Evolutionary conservation across 1,284 basidiomycete species (phyloP), one percentile per base, ranked within the genome.

Genomic region (Marasmius sp.): DNA sequence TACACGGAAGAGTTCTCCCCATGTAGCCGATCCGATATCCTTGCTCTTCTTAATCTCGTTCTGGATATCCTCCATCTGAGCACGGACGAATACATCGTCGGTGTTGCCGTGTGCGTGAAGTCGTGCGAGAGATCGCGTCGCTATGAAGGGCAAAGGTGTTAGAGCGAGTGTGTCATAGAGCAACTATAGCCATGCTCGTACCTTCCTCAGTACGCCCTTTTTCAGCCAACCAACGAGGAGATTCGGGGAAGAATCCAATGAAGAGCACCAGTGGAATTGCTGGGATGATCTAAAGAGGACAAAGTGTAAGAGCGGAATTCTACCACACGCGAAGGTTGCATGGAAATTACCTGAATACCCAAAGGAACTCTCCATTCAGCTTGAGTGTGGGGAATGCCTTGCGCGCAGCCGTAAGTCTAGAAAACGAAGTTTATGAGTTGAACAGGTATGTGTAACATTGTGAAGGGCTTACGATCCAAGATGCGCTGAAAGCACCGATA

Each of bases 181-280:
- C 18, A 10, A 53, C 4, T 47, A n/a, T 18, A 16, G 22, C 12
- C 20, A 16, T 57, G 27, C 7, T 27, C 38, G 27, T 27, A 64
- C 79, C 79, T 62, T 84, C 81, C 6, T 83, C 78, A 63, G 79
- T 69, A 5, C 80, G 74, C 50, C 84, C 85, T 65, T 81, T 81
- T 68, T 85, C 81, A 61, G 85, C 86, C 45, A 88, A 76, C 82
- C 83, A 87, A 11, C 88, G 79, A 1, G 86, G 86, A 72, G 77
- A 79, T 66, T 79, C 77, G 8, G 77, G 77, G n/a, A 79, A 70
- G 10, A 79, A 62, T 1, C 78, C 64, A 51, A 87, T 85, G 66
- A 87, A 81, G n/a, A 81, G 72, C 34, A 84, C 77, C 3, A 89
- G 74, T 0, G 86, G 86, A 4, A 88, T 58, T 14, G 85, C 81